Evolutionary conservation across 495 filamentous ascomycete genomes (phyloP), one percentile per base, ranked within the genome.

Genomic region (Rhypophila decipiens): DNA sequence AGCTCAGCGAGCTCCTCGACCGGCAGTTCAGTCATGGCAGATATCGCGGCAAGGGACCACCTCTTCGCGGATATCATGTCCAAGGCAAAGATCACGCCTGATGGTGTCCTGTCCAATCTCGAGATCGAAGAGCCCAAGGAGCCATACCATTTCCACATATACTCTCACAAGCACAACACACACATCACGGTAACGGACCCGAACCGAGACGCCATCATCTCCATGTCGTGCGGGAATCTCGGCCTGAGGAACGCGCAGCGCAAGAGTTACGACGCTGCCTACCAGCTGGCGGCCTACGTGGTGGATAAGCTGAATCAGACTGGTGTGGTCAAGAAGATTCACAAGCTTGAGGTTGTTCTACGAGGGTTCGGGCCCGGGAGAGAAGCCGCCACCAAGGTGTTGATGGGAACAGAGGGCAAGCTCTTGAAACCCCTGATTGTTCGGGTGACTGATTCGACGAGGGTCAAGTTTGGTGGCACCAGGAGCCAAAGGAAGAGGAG

Each of bases 381-480:
- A 44, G 89, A 96, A 49, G 93, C 91, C 9, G 87, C 88, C 37
- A 82, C 76, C 22, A 97, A 96, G 77, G 87, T 89, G 0, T 64
- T 98, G 24, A 59, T 98, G 56, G 90, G 94, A 15, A 82, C 70
- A 35, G 91, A 97, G 63, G 93, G 93, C 42, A 81, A 76, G 60
- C 57, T 69, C 53, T 53, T 98, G 39, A 79, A 88, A 51, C 67
- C 70, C 13, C 78, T 82, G 69, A 79, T 97, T 50, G 69, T 73
- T 42, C 80, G 80, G 56, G 87, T 97, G 31, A 76, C 83, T 19
- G 93, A 98, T 73, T 67, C 77, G 27, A 95, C 89, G 39, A 83
- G 86, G 58, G 61, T 97, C 60, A 98, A 97, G 70, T 95, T 96
- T 71, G 93, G 94, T 69, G 94, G 93, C 59, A 89, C 88, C 50